A percentile compares a stretch with the other conserved stretches of the same genome.
Evolutionary conservation across 495 filamentous ascomycete genomes (phyloP).

Genomic region (Xylaria palmicola): DNA sequence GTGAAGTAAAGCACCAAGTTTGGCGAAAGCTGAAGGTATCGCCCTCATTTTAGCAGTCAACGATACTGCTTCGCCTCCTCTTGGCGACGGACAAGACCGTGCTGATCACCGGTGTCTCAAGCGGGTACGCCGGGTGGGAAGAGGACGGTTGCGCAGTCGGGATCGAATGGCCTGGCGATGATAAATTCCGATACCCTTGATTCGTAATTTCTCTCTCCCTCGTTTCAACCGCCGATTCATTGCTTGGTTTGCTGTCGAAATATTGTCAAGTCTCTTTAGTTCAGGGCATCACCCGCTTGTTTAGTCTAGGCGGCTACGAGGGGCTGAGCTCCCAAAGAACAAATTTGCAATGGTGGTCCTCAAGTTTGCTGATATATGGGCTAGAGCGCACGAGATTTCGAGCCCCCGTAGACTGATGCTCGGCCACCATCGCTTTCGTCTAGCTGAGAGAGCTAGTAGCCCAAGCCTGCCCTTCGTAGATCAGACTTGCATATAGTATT

Average conservation of each 20-base stretch:
- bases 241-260: not conserved
- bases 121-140: slow-evolving; percentile 35
- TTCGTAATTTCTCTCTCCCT: not conserved
- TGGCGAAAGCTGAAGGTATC: no score
- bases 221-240: not conserved
- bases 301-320: slow-evolving; percentile 39
- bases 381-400: slow-evolving; percentile 23
- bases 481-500: no score
- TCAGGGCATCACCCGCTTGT: not conserved
- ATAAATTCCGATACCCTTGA: slow-evolving; percentile 13
- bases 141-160: slow-evolving; percentile 22
- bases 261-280: not conserved
- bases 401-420: slow-evolving; percentile 16
- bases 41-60: no score
- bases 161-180: slow-evolving; percentile 21
- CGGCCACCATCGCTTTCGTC: slow-evolving; percentile 23
- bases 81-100: slow-evolving; percentile 38
- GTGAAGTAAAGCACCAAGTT: no score
- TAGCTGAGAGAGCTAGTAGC: no score
- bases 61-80: slow-evolving; percentile 30
- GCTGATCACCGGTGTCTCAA: slow-evolving; percentile 40
- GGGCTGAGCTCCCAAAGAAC: slow-evolving; percentile 44
- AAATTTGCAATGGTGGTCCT: no score
- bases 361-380: slow-evolving; percentile 38
- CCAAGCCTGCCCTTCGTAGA: no score